Evolutionary conservation across 805 yeast genomes (phyloP), one percentile per base, ranked within the genome.

Genomic region (Yamadazyma nakazawae): DNA sequence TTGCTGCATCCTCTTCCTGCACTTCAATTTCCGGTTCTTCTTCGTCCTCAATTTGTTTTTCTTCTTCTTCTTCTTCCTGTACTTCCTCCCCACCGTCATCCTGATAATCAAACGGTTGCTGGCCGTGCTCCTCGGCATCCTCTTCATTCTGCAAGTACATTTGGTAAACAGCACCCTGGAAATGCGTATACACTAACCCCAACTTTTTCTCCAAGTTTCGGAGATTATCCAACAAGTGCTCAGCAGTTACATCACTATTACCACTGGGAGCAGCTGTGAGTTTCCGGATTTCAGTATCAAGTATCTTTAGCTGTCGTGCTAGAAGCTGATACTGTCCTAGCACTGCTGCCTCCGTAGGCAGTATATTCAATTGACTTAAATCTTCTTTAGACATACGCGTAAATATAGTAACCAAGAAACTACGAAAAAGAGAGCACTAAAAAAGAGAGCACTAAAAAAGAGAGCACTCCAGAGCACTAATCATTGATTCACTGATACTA

Each of bases 141-240:
- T 49, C 57, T 50, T 71, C 79, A 51, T 75, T 74, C 54, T 81
- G 83, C 34, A 81, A 58, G 46, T 81, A 77, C 43, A 84, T 66
- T 14, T 84, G 78, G 58, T 85, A 85, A 3, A 85, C 88, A 3
- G 89, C 84, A 4, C 86, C 84, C 53, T 83, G 81, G 62, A 85
- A 75, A 37, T 82, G 61, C 0, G 89, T 84, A 42, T 81, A 81
- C 3, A 85, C 84, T 43, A 84, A 62, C 1, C 84, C 83, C 11
- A 81, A 70, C 52, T 83, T 83, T 50, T 79, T 71, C 54, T 85
- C 91, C 43, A 85, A 71, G 19, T 71, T 76, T 25, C 88, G 70
- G 53, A 84, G 61, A 50, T 79, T 78, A 31, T 76, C 80, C 24
- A 68, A 51, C 36, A 74, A 54, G 18, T 60, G 59, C 43, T 63